Percentiles rank a stretch among this genome's conserved stretches.
Conservation (phyloP, 306 rosid species). For the Abrus pulchellus region DNA sequence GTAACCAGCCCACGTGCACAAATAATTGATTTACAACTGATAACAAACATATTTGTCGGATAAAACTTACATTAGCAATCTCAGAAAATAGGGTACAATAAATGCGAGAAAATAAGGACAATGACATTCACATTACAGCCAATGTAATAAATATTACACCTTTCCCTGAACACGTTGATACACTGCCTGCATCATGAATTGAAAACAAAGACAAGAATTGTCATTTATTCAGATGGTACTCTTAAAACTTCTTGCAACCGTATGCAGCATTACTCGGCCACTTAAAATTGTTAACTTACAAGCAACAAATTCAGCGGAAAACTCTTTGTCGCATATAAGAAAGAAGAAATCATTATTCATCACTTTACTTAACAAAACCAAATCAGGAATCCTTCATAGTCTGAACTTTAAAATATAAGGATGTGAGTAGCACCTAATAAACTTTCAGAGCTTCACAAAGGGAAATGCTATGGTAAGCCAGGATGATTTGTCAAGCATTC, state of each 20-base stretch:
- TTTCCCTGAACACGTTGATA: conserved; percentile 19
- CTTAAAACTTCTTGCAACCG: neutral
- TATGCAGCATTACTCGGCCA: conserved; percentile 16
- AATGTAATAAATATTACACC: conserved; percentile 17
- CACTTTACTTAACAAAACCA: conserved; percentile 21
- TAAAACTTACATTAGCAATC: neutral
- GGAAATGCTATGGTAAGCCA: neutral
- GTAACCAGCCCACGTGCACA: conserved; percentile 20
- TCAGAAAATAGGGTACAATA: neutral
- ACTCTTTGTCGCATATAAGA: neutral
- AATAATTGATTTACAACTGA: neutral
- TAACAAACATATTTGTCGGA: conserved; percentile 18
- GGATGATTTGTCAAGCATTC: conserved; percentile 12
- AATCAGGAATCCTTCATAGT: neutral
- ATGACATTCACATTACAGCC: conserved; percentile 15
- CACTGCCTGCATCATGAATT: conserved; percentile 21
- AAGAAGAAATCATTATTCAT: conserved; percentile 32
- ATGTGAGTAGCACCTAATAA: conserved; percentile 14
- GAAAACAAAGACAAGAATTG: conserved; percentile 37
- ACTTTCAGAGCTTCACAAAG: conserved; percentile 29
- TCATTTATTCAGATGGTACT: conserved; percentile 9
- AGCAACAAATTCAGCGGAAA: conserved; percentile 19
- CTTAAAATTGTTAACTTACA: neutral
- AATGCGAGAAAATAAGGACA: conserved; percentile 22
- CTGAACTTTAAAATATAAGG: conserved; percentile 21